phyloP scores from a whole-genome alignment of 148 eudicot species.

The Camellia sinensis region DNA sequence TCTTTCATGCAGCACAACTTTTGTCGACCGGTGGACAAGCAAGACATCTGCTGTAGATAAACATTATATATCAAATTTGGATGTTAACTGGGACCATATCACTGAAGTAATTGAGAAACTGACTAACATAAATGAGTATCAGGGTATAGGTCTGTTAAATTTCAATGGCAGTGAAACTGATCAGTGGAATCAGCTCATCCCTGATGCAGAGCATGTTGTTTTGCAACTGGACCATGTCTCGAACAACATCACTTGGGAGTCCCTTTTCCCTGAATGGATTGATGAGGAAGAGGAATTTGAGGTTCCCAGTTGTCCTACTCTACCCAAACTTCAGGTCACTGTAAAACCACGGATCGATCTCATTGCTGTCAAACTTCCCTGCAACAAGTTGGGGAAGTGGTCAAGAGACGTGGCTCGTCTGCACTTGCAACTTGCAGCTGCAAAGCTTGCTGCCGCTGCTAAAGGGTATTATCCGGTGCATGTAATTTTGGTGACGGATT shows the following conservation, averaged over 20 bases:
- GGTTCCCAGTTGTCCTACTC: slow-evolving; percentile 63
- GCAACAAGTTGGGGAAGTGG: slow-evolving; percentile 68
- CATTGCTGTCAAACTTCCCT: slow-evolving; percentile 87
- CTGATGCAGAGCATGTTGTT: slow-evolving; percentile 66
- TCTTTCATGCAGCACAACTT: slow-evolving; percentile 48
- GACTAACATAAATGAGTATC: slow-evolving; percentile 54
- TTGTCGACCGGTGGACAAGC: slow-evolving; percentile 55
- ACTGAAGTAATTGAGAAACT: slow-evolving; percentile 45
- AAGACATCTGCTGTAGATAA: slow-evolving; percentile 47
- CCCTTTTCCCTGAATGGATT: slow-evolving; percentile 94
- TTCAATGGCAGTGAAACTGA: slow-evolving; percentile 63
- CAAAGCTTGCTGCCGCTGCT: slow-evolving; percentile 66
- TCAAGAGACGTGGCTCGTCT: slow-evolving; percentile 78
- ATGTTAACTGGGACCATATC: slow-evolving; percentile 59
- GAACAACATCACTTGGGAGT: slow-evolving; percentile 66
- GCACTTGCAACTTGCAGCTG: slow-evolving; percentile 85
- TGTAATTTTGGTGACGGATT: slow-evolving; percentile 69
- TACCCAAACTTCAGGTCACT: slow-evolving; percentile 59
- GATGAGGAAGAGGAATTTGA: slow-evolving; percentile 91
- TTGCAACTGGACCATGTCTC: slow-evolving; percentile 55
- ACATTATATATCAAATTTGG: slow-evolving; percentile 50
- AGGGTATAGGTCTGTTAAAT: slow-evolving; percentile 73
- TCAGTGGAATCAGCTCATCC: slow-evolving; percentile 58
- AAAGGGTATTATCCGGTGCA: slow-evolving; percentile 71
- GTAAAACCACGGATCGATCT: slow-evolving; percentile 83